These are phyloP conservation scores for Dictyophora rubrovolvata DNA, from an alignment of 768 basidiomycete species.

Conservation along the genomic window DNA sequence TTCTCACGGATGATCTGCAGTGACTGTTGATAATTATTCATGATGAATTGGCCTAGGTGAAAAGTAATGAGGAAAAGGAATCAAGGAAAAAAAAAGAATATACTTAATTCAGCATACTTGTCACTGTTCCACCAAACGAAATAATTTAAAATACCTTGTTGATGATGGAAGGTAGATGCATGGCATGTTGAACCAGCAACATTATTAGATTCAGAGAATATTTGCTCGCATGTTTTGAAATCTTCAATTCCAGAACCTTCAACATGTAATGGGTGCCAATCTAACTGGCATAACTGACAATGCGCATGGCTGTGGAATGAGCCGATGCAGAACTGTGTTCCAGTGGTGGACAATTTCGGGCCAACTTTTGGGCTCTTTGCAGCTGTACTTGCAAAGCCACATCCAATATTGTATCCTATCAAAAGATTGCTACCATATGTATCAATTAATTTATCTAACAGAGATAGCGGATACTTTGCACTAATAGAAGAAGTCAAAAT, in stretches of 20 bases:
- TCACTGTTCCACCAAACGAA: conserved; percentile 15
- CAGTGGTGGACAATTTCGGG: neutral
- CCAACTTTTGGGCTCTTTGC: conserved; percentile 10
- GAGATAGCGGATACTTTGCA: conserved; percentile 21
- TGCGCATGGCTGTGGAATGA: conserved; percentile 24
- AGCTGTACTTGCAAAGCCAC: conserved; percentile 16
- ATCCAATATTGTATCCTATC: conserved; percentile 22
- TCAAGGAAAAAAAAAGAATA: neutral
- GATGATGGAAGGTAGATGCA: conserved; percentile 19
- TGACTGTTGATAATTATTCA: neutral
- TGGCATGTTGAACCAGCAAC: conserved; percentile 16
- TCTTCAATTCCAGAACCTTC: conserved; percentile 18
- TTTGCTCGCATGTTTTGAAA: conserved; percentile 20
- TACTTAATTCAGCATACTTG: conserved; percentile 18
- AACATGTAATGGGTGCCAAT: conserved; percentile 20
- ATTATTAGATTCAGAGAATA: conserved; percentile 19
- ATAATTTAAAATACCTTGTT: conserved; percentile 18
- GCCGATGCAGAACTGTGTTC: conserved; percentile 14
- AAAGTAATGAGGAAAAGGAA: neutral
- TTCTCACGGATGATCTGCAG: neutral
- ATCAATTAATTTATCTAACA: conserved; percentile 17
- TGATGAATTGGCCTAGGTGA: neutral
- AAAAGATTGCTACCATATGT: conserved; percentile 10
- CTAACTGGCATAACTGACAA: conserved; percentile 19
- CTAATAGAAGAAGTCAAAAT: conserved; percentile 11